Base-by-base conservation (phyloP, 345 rosid species). In the Pistacia integerrima region DNA sequence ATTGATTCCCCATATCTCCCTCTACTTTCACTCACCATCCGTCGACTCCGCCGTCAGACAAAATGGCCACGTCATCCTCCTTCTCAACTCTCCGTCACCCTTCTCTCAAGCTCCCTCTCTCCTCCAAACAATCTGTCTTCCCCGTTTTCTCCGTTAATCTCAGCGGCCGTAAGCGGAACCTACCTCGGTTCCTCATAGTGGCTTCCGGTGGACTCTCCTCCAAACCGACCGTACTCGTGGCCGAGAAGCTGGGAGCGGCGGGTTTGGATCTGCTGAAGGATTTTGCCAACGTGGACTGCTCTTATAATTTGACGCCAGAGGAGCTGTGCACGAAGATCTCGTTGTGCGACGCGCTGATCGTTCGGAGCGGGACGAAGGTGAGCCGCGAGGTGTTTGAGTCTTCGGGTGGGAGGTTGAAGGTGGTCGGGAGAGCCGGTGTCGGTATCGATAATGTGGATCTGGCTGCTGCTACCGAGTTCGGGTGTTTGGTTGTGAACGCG, bases 371-470 rank as follows among this genome's bases (percentile, higher is more conserved):
- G 44, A 93, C 98, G 10, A 92, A 90, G 78, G 98, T 93, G 13
- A 82, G 70, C 3, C 92, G 98, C 48, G 91, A 90, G 65, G 94
- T 93, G 16, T 93, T 93, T 64, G 97, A 93, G 80, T 84, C 93
- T 18, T 92, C 97, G 48, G 84, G 82, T 5, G 98, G 98, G 57
- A 74, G 95, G 69, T 76, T 93, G 63, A 93, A 90, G 85, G 98
- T 93, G n/a, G 98, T 93, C 17, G 98, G 98, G 3, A 84, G 98
- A 66, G 98, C 98, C 69, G 98, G 98, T 17, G 98, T 93, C 48
- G 98, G 98, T 76, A 93, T 93, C 33, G 98, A 93, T 41, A 93
- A 93, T 77, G 98, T 93, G 76, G 98, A 93, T 89, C 95, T 93
- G 83, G 83, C 90, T 12, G 95, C 98, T 0, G 98, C 98, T 18